These are phyloP conservation scores for Schoenoplectus tabernaemontani DNA, from an alignment of 202 grass and related monocot genomes.

Conservation along the genomic window DNA sequence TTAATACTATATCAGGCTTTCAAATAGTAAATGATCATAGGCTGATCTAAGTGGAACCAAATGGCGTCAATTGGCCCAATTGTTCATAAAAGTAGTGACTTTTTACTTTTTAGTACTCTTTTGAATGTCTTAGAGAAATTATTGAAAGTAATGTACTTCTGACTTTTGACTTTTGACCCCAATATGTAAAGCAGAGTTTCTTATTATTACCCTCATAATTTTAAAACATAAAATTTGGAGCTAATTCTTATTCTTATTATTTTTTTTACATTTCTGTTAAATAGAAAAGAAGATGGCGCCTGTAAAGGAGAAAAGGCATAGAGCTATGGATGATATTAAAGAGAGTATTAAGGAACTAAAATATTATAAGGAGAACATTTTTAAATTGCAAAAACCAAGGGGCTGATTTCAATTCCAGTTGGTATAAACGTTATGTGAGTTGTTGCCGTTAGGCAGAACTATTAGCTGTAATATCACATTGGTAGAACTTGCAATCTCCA, in stretches of 20 bases:
- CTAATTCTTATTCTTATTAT: background rate
- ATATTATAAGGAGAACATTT: conserved; percentile 80
- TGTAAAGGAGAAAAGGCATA: conserved; percentile 64
- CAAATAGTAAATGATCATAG: background rate
- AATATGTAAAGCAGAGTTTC: background rate
- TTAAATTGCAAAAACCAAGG: conserved; percentile 47
- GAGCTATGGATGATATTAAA: conserved; percentile 87
- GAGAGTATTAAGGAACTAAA: conserved; percentile 70
- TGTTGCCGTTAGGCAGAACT: background rate
- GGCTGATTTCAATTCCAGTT: conserved; percentile 8
- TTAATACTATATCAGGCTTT: background rate
- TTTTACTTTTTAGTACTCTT: background rate
- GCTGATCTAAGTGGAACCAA: background rate
- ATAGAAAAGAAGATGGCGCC: conserved; percentile 72
- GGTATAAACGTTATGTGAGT: background rate
- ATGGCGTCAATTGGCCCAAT: background rate
- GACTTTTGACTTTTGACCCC: background rate
- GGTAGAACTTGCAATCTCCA: background rate
- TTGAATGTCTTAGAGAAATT: background rate
- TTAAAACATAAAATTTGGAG: background rate
- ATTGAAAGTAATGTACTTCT: background rate
- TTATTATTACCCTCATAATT: background rate
- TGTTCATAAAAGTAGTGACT: background rate
- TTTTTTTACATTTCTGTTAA: background rate
- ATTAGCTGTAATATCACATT: background rate